A percentile compares a stretch with the other conserved stretches of the same genome.
Conservation (phyloP, 495 filamentous ascomycete species). For the Monascus purpureus region DNA sequence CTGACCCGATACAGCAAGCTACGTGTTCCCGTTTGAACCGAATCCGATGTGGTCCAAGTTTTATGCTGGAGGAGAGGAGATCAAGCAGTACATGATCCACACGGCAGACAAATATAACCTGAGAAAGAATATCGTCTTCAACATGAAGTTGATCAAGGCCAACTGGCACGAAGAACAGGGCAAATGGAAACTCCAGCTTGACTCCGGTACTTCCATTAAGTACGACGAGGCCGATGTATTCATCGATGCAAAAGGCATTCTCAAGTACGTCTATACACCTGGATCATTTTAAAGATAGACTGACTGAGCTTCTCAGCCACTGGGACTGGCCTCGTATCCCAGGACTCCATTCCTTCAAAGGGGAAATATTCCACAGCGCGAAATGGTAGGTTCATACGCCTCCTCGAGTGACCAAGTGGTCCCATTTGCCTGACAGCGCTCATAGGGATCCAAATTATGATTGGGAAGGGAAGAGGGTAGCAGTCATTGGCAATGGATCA, state of each 20-base stretch:
- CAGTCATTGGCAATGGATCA: constrained; percentile 32
- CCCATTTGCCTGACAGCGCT: too few relatives aligned
- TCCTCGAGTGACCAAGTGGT: too few relatives aligned
- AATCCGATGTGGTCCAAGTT: constrained; percentile 35
- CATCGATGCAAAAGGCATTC: constrained; percentile 31
- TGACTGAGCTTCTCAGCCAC: constrained; percentile 7
- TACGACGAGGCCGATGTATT: constrained; percentile 22
- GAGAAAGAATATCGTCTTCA: constrained; percentile 8
- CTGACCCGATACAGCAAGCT: too few relatives aligned
- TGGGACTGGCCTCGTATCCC: constrained; percentile 37
- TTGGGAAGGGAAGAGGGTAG: constrained; percentile 33
- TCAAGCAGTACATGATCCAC: constrained; percentile 27
- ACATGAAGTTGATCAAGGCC: constrained; percentile 9
- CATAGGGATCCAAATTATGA: constrained; percentile 8
- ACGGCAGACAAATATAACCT: constrained; percentile 10
- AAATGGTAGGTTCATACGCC: too few relatives aligned
- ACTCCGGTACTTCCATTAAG: constrained; percentile 19
- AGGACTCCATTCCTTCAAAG: constrained; percentile 29
- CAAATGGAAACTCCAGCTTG: constrained; percentile 23
- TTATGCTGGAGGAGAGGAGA: constrained; percentile 17
- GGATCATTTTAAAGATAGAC: not conserved
- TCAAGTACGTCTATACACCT: constrained; percentile 18
- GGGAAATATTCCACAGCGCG: constrained; percentile 34
- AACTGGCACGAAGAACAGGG: constrained; percentile 14
- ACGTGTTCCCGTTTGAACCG: constrained; percentile 22